phyloP scores from a whole-genome alignment of 805 yeast species.

The Metschnikowia cerradonensis region DNA sequence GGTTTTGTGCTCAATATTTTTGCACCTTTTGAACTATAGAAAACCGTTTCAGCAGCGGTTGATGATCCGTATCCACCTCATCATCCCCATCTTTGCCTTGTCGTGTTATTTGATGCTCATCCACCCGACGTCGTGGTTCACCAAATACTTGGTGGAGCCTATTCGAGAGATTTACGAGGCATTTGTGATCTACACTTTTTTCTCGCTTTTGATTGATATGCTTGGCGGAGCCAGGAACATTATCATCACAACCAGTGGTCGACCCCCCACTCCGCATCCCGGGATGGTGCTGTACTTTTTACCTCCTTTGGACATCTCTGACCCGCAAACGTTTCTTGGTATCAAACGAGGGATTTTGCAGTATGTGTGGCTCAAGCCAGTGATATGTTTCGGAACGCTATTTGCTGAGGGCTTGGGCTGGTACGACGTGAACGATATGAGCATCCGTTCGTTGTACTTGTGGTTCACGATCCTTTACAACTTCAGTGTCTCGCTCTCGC shows the following conservation, averaged over 20 bases:
- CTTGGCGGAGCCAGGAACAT: slow-evolving; percentile 91
- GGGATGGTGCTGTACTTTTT: slow-evolving; percentile 50
- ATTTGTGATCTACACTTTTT: slow-evolving; percentile 90
- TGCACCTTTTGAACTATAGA: slow-evolving; percentile 61
- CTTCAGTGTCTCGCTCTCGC: slow-evolving; percentile 70
- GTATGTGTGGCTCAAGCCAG: slow-evolving; percentile 91
- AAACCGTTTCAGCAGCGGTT: slow-evolving; percentile 86
- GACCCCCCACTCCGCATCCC: slow-evolving; percentile 67
- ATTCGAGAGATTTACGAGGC: slow-evolving; percentile 91
- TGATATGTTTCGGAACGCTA: slow-evolving; percentile 58
- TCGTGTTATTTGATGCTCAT: slow-evolving; percentile 60
- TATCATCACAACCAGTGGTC: slow-evolving; percentile 64
- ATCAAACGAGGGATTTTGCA: slow-evolving; percentile 86
- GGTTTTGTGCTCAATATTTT: slow-evolving; percentile 22
- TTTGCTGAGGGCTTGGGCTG: slow-evolving; percentile 44
- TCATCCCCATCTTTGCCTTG: slow-evolving; percentile 77
- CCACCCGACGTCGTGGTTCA: slow-evolving; percentile 38
- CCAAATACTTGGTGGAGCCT: slow-evolving; percentile 58
- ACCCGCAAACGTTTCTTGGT: slow-evolving; percentile 70
- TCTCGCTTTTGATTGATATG: slow-evolving; percentile 72
- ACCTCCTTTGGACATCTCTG: slow-evolving; percentile 72
- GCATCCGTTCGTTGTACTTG: slow-evolving; percentile 48
- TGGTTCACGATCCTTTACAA: slow-evolving; percentile 74
- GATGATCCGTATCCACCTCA: slow-evolving; percentile 72
- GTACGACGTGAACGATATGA: slow-evolving; percentile 49